A percentile compares a stretch with the other conserved stretches of the same genome.
Conservation (phyloP, 306 rosid species). For the Rosa persica region DNA sequence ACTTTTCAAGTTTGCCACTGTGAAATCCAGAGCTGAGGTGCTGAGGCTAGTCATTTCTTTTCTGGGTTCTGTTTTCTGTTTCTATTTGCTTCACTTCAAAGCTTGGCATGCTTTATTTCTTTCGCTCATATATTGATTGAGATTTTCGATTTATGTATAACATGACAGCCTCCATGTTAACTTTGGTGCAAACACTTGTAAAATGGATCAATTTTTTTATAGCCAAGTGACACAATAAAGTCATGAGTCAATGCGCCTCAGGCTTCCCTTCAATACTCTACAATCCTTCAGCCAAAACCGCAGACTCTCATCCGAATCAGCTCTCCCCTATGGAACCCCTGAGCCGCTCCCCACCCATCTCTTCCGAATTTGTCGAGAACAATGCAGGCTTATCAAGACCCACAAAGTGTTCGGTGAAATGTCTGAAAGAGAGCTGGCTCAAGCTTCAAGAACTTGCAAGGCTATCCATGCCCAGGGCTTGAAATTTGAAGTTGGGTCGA, state of each 20-base stretch:
- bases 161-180: not conserved
- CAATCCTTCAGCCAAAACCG: slow-evolving; percentile 6
- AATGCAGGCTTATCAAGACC: slow-evolving; percentile 37
- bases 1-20: not conserved
- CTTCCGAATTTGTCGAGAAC: slow-evolving; percentile 31
- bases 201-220: not conserved
- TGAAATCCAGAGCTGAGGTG: not conserved
- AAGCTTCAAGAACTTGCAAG: slow-evolving; percentile 36
- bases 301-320: slow-evolving; percentile 9
- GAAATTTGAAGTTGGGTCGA: slow-evolving; percentile 37
- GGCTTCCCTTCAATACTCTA: not conserved
- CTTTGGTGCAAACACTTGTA: not conserved
- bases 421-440: slow-evolving; percentile 32
- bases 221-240: not conserved
- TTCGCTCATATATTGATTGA: not conserved
- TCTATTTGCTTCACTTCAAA: not conserved
- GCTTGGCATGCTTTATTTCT: not conserved
- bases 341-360: slow-evolving; percentile 16
- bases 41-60: not conserved
- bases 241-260: slow-evolving; percentile 20
- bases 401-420: slow-evolving; percentile 42
- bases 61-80: not conserved
- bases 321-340: not conserved
- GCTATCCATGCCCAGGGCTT: slow-evolving; percentile 45
- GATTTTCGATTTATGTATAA: not conserved